Percentiles rank a stretch among this genome's conserved stretches.
Evolutionary conservation across 345 rosid genomes (phyloP).

Genomic region (Brassica cretica): DNA sequence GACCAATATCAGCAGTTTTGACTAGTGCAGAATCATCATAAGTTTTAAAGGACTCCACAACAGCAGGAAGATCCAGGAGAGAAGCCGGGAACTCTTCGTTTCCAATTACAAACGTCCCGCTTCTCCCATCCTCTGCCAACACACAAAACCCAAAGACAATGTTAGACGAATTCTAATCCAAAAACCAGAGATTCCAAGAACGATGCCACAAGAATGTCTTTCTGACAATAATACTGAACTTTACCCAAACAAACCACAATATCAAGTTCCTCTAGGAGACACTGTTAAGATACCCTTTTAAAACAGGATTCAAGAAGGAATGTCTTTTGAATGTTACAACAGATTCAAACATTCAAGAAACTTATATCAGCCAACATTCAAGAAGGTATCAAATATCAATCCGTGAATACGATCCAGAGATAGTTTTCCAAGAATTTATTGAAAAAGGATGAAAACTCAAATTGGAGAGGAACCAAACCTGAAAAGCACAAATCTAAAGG

Average conservation of each 20-base stretch:
- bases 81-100: constrained; percentile 72
- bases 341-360: constrained; percentile 6
- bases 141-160: not conserved
- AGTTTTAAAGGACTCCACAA: constrained; percentile 89
- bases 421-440: not conserved
- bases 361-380: not conserved
- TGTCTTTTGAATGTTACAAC: not conserved
- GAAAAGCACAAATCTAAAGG: constrained; percentile 78
- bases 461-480: constrained; percentile 46
- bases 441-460: not conserved
- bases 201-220: not conserved
- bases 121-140: constrained; percentile 83
- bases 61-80: constrained; percentile 86
- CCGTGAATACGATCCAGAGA: not conserved
- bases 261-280: not conserved
- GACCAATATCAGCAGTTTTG: constrained; percentile 92
- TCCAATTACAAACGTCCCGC: constrained; percentile 76
- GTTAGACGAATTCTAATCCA: not conserved
- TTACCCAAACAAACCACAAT: not conserved
- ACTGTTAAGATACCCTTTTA: not conserved
- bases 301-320: constrained; percentile 13
- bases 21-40: constrained; percentile 86
- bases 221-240: not conserved
- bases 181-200: constrained; percentile 9
- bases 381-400: not conserved